Conservation (phyloP, 1,284 basidiomycete genomes). For the Fomes fomentarius region DNA sequence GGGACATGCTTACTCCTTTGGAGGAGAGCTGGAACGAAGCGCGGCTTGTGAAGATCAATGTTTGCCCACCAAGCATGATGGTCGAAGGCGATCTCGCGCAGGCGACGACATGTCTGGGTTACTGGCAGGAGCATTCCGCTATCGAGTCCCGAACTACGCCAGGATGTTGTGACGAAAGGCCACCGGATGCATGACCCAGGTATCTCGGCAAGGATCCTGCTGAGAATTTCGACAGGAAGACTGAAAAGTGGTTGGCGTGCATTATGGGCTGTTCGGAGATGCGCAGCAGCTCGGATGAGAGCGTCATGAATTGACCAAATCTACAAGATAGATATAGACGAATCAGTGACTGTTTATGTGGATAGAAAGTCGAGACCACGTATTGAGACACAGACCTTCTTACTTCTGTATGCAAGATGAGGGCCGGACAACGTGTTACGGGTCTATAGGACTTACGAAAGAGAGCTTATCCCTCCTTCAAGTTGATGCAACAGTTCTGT, state of each 20-base stretch:
- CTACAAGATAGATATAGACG: too few relatives aligned
- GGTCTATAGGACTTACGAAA: neutral
- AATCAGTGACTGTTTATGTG: too few relatives aligned
- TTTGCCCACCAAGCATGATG: conserved; percentile 1
- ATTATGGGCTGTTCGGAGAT: neutral
- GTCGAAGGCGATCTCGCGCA: conserved; percentile 1
- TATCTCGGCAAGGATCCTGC: neutral
- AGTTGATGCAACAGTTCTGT: neutral
- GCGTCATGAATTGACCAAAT: neutral
- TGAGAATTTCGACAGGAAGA: neutral
- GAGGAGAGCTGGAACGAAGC: neutral
- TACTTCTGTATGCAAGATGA: too few relatives aligned
- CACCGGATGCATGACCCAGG: neutral
- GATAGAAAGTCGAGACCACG: too few relatives aligned
- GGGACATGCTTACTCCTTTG: neutral
- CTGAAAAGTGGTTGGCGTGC: neutral
- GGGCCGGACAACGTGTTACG: neutral
- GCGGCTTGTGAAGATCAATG: neutral
- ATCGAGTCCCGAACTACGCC: neutral
- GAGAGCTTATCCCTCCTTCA: neutral
- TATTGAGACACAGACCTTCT: neutral
- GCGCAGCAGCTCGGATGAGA: neutral
- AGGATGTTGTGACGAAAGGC: neutral
- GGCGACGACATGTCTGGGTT: neutral
- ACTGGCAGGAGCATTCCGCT: neutral